Conservation (phyloP, 1,284 basidiomycete genomes). For the Leccinum pachyderme region DNA sequence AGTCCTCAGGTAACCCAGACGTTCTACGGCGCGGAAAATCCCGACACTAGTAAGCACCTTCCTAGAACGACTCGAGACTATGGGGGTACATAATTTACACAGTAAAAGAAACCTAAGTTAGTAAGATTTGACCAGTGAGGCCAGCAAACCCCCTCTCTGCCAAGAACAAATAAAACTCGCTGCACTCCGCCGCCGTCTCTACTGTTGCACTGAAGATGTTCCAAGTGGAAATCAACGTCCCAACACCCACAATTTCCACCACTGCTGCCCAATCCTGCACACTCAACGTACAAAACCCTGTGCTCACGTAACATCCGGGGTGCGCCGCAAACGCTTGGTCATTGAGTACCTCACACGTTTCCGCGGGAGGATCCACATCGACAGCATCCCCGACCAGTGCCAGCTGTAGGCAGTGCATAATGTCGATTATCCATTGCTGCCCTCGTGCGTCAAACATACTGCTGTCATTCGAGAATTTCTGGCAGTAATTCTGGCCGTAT, state of each 20-base stretch:
- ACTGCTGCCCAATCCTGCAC: slow-evolving; percentile 38
- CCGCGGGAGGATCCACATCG: slow-evolving; percentile 7
- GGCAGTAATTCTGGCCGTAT: slow-evolving; percentile 41
- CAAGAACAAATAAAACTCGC: slow-evolving; percentile 16
- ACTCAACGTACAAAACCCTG: slow-evolving; percentile 40
- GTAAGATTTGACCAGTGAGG: too few relatives aligned
- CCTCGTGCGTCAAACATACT: too few relatives aligned
- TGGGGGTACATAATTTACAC: too few relatives aligned
- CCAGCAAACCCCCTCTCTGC: slow-evolving; percentile 4
- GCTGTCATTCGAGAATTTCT: slow-evolving; percentile 39
- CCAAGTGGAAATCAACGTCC: slow-evolving; percentile 26
- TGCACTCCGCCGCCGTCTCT: slow-evolving; percentile 13
- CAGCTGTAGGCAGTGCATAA: too few relatives aligned
- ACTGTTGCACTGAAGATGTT: slow-evolving; percentile 12
- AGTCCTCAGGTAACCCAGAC: too few relatives aligned
- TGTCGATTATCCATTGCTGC: too few relatives aligned
- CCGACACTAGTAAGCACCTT: too few relatives aligned
- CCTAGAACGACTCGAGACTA: too few relatives aligned
- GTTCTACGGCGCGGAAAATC: too few relatives aligned
- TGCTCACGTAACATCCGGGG: slow-evolving; percentile 39
- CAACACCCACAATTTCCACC: slow-evolving; percentile 37
- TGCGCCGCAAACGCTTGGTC: slow-evolving; percentile 42
- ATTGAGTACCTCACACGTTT: slow-evolving; percentile 35
- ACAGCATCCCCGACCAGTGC: slow-evolving; percentile 39
- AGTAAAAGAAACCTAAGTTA: too few relatives aligned